A percentile compares a stretch with the other conserved stretches of the same genome.
These are phyloP conservation scores for Neurospora crassa DNA, from an alignment of 2,329 filamentous ascomycete genomes.

Conservation along the genomic window DNA sequence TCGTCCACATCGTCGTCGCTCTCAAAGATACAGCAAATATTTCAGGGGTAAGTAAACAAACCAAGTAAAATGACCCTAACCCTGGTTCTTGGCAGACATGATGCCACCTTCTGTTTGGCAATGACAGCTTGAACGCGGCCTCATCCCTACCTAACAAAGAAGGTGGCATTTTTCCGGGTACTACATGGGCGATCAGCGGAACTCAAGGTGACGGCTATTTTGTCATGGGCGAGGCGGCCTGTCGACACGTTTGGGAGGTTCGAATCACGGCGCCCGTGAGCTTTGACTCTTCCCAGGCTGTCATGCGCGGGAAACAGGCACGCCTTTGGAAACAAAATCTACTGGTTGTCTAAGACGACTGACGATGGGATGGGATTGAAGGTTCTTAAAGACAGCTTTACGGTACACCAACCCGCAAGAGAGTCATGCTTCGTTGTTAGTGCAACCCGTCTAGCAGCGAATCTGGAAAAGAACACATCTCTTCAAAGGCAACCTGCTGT, in stretches of 20 bases:
- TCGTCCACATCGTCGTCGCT: neutral
- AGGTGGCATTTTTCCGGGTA: no score
- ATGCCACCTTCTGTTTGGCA: neutral
- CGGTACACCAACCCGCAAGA: no score
- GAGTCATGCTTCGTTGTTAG: neutral
- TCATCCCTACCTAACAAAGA: no score
- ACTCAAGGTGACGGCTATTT: no score
- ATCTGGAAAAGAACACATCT: neutral
- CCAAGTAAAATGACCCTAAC: neutral
- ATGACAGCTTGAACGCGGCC: neutral
- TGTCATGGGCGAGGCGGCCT: no score
- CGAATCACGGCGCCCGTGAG: neutral
- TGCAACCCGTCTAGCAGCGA: neutral
- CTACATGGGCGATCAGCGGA: no score
- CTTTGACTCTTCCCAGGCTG: neutral
- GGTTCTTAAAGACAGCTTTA: neutral
- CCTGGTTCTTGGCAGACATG: neutral
- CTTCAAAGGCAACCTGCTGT: neutral
- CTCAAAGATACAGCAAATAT: neutral
- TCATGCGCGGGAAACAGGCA: neutral
- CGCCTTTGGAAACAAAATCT: neutral
- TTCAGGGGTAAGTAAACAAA: conserved; percentile 1
- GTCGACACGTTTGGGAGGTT: neutral
- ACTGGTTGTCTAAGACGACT: neutral
- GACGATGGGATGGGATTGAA: neutral